Evolutionary conservation across 495 filamentous ascomycete genomes (phyloP).

Genomic region (Penicillium angulare): DNA sequence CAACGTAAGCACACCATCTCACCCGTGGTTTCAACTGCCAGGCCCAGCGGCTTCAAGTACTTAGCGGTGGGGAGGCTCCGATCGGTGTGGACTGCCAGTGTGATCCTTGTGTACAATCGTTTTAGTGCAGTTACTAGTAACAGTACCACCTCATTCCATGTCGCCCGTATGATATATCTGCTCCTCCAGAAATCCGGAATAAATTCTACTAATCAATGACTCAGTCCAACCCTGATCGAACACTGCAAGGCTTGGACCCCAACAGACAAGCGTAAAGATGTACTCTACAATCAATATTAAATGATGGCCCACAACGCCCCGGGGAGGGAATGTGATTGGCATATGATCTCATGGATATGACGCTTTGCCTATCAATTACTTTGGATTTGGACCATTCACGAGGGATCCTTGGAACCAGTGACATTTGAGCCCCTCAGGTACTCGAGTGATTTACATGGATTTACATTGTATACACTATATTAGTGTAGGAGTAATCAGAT

Average conservation of each 20-base stretch:
- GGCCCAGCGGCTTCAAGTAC: slow-evolving; percentile 26
- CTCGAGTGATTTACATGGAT: neutral
- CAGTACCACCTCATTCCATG: neutral
- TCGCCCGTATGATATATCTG: neutral
- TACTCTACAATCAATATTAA: neutral
- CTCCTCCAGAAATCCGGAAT: too few relatives aligned
- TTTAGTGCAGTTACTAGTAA: too few relatives aligned
- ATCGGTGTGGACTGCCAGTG: slow-evolving; percentile 7
- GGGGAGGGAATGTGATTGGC: neutral
- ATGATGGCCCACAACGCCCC: neutral
- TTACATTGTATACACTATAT: neutral
- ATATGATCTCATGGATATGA: neutral
- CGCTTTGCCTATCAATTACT: neutral
- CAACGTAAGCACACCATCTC: slow-evolving; percentile 34
- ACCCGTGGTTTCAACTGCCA: slow-evolving; percentile 32
- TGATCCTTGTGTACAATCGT: too few relatives aligned
- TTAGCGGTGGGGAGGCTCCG: slow-evolving; percentile 18
- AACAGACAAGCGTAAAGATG: too few relatives aligned
- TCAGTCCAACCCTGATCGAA: too few relatives aligned
- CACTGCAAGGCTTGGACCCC: too few relatives aligned
- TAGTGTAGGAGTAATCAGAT: neutral
- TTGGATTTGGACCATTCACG: neutral
- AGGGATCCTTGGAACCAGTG: neutral
- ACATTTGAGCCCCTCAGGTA: neutral
- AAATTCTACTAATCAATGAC: too few relatives aligned